These are phyloP conservation scores for Curvularia spicifera DNA, from an alignment of 2,329 filamentous ascomycete genomes.

Conservation along the genomic window DNA sequence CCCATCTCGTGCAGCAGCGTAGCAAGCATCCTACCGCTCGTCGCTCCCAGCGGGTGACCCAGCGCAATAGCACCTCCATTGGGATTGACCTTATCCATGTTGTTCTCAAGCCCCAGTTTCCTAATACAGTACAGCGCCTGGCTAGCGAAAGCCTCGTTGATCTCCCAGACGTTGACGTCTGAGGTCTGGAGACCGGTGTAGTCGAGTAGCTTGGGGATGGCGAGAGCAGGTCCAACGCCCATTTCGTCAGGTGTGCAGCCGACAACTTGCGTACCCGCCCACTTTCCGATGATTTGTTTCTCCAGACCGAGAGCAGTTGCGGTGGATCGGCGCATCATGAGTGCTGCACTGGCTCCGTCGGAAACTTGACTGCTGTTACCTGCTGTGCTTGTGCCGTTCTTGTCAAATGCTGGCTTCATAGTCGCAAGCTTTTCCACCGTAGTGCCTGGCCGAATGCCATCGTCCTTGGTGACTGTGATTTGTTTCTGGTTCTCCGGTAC, in stretches of 20 bases:
- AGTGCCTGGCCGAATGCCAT: slow-evolving; percentile 76
- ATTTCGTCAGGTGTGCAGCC: slow-evolving; percentile 91
- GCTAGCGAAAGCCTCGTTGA: slow-evolving; percentile 80
- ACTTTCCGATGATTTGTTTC: slow-evolving; percentile 77
- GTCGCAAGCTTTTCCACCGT: slow-evolving; percentile 73
- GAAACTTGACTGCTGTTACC: slow-evolving; percentile 86
- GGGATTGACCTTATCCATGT: slow-evolving; percentile 80
- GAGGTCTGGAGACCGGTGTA: slow-evolving; percentile 68
- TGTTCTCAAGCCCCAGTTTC: slow-evolving; percentile 70
- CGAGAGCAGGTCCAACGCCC: slow-evolving; percentile 86
- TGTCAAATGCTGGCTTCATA: slow-evolving; percentile 85
- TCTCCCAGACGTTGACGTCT: slow-evolving; percentile 87
- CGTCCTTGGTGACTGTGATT: slow-evolving; percentile 76
- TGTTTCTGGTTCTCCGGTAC: slow-evolving; percentile 56
- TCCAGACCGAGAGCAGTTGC: slow-evolving; percentile 75
- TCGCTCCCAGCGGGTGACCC: slow-evolving; percentile 89
- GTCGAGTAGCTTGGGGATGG: slow-evolving; percentile 80
- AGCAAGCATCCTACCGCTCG: slow-evolving; percentile 79
- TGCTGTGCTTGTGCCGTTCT: slow-evolving; percentile 78
- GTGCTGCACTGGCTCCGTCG: slow-evolving; percentile 82
- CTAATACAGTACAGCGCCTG: slow-evolving; percentile 74
- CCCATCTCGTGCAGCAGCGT: slow-evolving; percentile 75
- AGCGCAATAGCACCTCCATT: slow-evolving; percentile 94
- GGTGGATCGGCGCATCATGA: slow-evolving; percentile 84
- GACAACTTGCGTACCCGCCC: slow-evolving; percentile 75